Percentiles rank a stretch among this genome's conserved stretches.
Conservation (phyloP, 495 filamentous ascomycete species). For the Thermothielavioides terrestris region DNA sequence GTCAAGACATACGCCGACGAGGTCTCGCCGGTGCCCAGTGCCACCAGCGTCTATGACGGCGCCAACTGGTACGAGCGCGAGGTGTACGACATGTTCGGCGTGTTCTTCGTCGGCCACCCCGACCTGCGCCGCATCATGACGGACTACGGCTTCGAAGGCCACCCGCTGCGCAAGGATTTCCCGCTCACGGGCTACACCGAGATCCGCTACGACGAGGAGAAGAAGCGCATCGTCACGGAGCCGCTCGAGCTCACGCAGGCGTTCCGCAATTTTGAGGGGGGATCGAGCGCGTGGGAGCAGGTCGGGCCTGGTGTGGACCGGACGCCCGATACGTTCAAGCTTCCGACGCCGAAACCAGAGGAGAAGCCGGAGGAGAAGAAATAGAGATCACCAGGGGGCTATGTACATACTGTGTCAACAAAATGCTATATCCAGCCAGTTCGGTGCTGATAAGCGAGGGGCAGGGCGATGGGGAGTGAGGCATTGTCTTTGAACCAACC, state of each 20-base stretch:
- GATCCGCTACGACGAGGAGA: slow-evolving; percentile 96
- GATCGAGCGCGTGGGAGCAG: slow-evolving; percentile 77
- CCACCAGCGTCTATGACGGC: slow-evolving; percentile 79
- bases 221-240: slow-evolving; percentile 98
- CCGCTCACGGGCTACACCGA: slow-evolving; percentile 98
- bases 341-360: slow-evolving; percentile 92
- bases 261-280: slow-evolving; percentile 97
- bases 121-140: slow-evolving; percentile 98
- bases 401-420: slow-evolving; percentile 21
- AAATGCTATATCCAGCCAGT: slow-evolving; percentile 13
- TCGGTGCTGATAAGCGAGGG: no score
- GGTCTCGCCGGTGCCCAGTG: slow-evolving; percentile 84
- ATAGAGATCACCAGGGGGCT: slow-evolving; percentile 41
- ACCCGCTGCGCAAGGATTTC: slow-evolving; percentile 96
- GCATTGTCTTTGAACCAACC: not conserved
- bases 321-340: slow-evolving; percentile 84
- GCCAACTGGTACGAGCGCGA: slow-evolving; percentile 99
- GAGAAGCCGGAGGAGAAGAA: slow-evolving; percentile 90
- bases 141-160: slow-evolving; percentile 98
- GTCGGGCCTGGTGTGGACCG: slow-evolving; percentile 72
- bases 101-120: slow-evolving; percentile 92
- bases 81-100: slow-evolving; percentile 94
- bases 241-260: slow-evolving; percentile 95
- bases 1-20: slow-evolving; percentile 99
- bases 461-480: no score